These are phyloP conservation scores for Fusarium agapanthi DNA, from an alignment of 2,329 filamentous ascomycete genomes.

Conservation along the genomic window DNA sequence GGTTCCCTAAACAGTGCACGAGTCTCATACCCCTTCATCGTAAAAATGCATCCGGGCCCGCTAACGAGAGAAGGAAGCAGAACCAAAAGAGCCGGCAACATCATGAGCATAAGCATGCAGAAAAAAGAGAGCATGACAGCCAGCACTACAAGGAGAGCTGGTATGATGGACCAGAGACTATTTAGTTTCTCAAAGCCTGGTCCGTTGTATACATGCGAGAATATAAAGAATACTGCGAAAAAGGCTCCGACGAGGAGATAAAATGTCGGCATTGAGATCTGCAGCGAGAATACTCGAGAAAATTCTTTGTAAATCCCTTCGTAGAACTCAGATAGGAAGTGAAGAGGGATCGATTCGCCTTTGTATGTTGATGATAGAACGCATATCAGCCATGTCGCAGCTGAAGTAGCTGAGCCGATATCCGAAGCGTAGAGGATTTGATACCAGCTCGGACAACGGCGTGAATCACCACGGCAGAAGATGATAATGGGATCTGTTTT, in stretches of 20 bases:
- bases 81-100: accelerated
- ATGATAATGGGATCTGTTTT: not conserved
- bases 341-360: not conserved
- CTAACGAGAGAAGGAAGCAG: not conserved
- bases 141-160: not conserved
- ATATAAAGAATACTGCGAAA: not conserved
- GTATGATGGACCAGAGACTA: not conserved
- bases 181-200: not conserved
- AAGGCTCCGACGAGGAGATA: not conserved
- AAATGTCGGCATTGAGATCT: not conserved
- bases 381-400: not conserved
- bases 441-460: slow-evolving; percentile 8
- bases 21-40: not conserved
- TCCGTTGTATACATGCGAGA: accelerated
- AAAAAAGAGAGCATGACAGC: not conserved
- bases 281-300: not conserved
- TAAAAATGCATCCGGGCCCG: not conserved
- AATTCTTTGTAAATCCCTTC: not conserved
- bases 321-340: not conserved
- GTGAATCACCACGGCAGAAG: slow-evolving; percentile 7
- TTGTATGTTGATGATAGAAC: not conserved
- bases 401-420: not conserved
- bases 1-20: not conserved
- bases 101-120: not conserved
- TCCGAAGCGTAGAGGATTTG: not conserved